These are phyloP conservation scores for Vachellia collinsii DNA, from an alignment of 306 rosid species.

Conservation along the genomic window DNA sequence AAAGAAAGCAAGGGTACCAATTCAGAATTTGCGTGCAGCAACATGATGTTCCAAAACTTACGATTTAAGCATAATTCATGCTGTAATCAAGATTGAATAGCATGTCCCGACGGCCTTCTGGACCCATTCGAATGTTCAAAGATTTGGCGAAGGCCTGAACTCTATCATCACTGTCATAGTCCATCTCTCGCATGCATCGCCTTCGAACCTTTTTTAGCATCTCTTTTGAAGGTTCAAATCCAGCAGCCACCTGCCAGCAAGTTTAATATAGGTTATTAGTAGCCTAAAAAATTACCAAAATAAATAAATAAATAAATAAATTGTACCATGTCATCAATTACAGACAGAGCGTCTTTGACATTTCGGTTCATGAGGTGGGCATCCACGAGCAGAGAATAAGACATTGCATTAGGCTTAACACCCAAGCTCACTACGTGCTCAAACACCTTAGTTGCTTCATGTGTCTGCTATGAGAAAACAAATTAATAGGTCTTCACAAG, in stretches of 20 bases:
- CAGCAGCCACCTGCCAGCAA: slow-evolving; percentile 64
- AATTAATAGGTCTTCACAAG: neutral
- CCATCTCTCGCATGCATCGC: slow-evolving; percentile 79
- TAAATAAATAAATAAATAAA: neutral
- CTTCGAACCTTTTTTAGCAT: slow-evolving; percentile 68
- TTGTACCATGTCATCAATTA: slow-evolving; percentile 74
- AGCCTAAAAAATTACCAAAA: slow-evolving; percentile 5
- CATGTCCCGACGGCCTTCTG: slow-evolving; percentile 59
- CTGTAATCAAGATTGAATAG: slow-evolving; percentile 71
- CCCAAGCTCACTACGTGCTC: slow-evolving; percentile 83
- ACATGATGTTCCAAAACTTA: slow-evolving; percentile 32
- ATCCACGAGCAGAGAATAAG: slow-evolving; percentile 79
- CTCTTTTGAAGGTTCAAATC: slow-evolving; percentile 74
- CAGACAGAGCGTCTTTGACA: slow-evolving; percentile 68
- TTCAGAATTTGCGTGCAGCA: neutral
- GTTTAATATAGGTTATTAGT: slow-evolving; percentile 32
- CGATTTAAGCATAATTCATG: slow-evolving; percentile 56
- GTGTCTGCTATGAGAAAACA: slow-evolving; percentile 57
- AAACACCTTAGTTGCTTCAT: slow-evolving; percentile 82
- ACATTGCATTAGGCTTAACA: slow-evolving; percentile 78
- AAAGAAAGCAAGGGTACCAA: neutral
- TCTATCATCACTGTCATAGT: slow-evolving; percentile 67
- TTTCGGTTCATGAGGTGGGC: slow-evolving; percentile 87
- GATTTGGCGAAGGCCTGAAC: slow-evolving; percentile 55
- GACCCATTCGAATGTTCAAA: slow-evolving; percentile 54